A percentile compares a stretch with the other conserved stretches of the same genome.
Conservation (phyloP, 768 basidiomycete species). For the Albatrellus ellisii region DNA sequence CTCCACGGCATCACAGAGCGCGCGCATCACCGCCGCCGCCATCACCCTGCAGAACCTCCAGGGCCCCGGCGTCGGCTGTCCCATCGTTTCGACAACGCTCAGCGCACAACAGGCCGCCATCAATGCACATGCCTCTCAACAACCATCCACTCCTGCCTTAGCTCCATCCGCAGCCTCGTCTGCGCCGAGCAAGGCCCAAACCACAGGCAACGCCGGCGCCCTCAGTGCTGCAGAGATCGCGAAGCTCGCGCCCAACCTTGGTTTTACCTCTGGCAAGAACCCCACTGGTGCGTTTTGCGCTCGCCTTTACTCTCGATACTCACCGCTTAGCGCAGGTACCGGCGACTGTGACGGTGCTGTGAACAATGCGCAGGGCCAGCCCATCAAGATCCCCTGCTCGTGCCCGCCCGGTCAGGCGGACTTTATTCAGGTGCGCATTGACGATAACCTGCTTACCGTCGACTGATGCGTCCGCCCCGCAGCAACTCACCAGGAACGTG, state of each 20-base stretch:
- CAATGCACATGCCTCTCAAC: not conserved
- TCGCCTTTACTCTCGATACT: too few relatives aligned
- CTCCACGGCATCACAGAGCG: constrained; percentile 24
- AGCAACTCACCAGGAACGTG: constrained; percentile 3
- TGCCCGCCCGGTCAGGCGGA: constrained; percentile 25
- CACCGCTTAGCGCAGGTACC: too few relatives aligned
- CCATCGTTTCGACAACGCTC: constrained; percentile 48
- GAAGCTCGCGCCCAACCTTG: constrained; percentile 15
- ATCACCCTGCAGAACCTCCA: constrained; percentile 60
- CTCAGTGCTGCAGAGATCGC: not conserved
- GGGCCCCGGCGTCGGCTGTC: constrained; percentile 53
- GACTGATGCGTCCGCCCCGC: not conserved
- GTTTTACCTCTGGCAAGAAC: constrained; percentile 14
- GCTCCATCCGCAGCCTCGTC: not conserved
- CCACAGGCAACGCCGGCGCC: too few relatives aligned
- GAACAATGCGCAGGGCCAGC: constrained; percentile 20
- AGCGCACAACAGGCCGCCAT: constrained; percentile 18
- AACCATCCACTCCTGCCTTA: too few relatives aligned
- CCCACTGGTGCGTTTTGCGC: too few relatives aligned
- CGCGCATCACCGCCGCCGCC: constrained; percentile 37
- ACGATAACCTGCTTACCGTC: not conserved
- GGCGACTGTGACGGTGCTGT: constrained; percentile 16
- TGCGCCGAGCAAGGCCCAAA: too few relatives aligned
- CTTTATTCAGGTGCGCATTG: constrained; percentile 20
- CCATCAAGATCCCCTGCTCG: constrained; percentile 27